Evolutionary conservation across 768 basidiomycete genomes (phyloP).

Genomic region (Leucocoprinus sp.): DNA sequence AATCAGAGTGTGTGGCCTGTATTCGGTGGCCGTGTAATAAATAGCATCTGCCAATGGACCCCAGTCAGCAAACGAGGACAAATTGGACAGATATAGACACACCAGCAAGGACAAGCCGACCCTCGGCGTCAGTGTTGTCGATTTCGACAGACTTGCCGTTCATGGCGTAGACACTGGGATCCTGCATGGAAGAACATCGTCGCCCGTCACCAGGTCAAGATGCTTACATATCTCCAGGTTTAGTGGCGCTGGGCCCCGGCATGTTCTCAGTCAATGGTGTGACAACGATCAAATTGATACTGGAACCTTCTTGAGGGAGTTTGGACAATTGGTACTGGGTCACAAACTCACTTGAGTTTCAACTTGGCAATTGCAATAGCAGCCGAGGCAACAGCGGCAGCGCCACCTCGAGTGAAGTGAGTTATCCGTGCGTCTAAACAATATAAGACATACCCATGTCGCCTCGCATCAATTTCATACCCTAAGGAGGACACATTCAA

Average conservation of each 20-base stretch:
- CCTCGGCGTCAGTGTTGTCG: conserved; percentile 85
- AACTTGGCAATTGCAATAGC: conserved; percentile 76
- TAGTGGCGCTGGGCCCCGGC: conserved; percentile 65
- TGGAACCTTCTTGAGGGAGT: conserved; percentile 18
- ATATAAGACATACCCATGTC: conserved; percentile 62
- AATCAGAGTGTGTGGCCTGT: conserved; percentile 74
- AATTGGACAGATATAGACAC: conserved; percentile 11
- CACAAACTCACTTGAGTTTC: conserved; percentile 54
- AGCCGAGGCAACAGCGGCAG: conserved; percentile 68
- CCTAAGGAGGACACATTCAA: conserved; percentile 26
- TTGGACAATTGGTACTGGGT: neutral
- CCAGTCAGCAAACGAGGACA: neutral
- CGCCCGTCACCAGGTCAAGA: neutral
- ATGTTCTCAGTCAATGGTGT: conserved; percentile 82
- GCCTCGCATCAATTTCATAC: conserved; percentile 79
- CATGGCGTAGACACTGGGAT: conserved; percentile 67
- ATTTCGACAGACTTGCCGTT: conserved; percentile 83
- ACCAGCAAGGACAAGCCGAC: conserved; percentile 70
- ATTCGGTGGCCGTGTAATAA: conserved; percentile 71
- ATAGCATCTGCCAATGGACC: conserved; percentile 51
- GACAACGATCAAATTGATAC: conserved; percentile 66
- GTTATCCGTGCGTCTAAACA: neutral
- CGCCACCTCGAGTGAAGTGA: conserved; percentile 43
- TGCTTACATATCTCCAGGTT: conserved; percentile 78
- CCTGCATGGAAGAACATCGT: neutral